Conservation (phyloP, 2,329 filamentous ascomycete species). For the Colletotrichum godetiae region DNA sequence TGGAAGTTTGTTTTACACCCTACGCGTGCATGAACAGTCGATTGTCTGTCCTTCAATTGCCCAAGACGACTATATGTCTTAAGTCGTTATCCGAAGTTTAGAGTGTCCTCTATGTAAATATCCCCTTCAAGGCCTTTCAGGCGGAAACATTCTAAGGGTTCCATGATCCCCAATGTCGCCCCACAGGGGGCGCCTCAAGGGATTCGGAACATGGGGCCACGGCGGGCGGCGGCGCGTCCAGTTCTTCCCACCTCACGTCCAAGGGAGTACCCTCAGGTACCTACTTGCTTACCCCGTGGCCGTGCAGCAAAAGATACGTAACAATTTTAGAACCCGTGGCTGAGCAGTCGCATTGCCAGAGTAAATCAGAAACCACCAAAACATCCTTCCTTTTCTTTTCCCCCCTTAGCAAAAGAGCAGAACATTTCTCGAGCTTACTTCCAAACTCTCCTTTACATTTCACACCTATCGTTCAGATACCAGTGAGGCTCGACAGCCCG, state of each 20-base stretch:
- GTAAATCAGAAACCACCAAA: conserved; percentile 24
- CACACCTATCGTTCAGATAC: background rate
- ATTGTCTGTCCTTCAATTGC: background rate
- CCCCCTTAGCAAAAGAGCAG: conserved; percentile 20
- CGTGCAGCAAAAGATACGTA: conserved; percentile 35
- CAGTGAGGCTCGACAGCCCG: conserved; percentile 11
- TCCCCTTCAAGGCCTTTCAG: background rate
- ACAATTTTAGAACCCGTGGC: conserved; percentile 31
- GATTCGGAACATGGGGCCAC: conserved; percentile 22
- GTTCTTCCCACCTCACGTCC: background rate
- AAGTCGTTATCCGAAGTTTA: background rate
- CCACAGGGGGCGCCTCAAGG: conserved; percentile 22
- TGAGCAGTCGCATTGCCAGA: conserved; percentile 30
- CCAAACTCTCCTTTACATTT: conserved; percentile 12
- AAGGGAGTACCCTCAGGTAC: background rate
- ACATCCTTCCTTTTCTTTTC: conserved; percentile 10
- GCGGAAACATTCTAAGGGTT: conserved; percentile 14
- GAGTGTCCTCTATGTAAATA: conserved; percentile 27
- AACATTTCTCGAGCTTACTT: background rate
- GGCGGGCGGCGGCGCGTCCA: conserved; percentile 26
- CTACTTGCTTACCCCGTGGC: conserved; percentile 26
- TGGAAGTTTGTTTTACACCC: background rate
- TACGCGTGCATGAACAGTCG: background rate
- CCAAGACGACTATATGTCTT: background rate
- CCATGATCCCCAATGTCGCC: conserved; percentile 6